Base-by-base conservation (phyloP, 2,329 filamentous ascomycete genomes). In the Cladosporium austrohemisphaericum region DNA sequence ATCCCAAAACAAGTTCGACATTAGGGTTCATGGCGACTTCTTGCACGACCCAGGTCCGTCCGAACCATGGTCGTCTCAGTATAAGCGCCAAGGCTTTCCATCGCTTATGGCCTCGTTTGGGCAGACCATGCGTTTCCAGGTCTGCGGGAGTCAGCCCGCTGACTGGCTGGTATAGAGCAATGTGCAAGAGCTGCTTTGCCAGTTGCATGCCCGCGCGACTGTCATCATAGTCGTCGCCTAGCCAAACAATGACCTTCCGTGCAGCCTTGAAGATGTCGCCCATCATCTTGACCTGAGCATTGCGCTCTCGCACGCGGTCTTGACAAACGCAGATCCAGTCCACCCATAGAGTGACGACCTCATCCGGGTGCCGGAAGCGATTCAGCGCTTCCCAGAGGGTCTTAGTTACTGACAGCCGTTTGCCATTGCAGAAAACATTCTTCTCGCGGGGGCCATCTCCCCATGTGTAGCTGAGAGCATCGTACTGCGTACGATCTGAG, bases 251-350 rank as follows among this genome's bases (percentile, higher is more conserved):
- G 9, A 65, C 62, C 32, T 57, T 57, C 23, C 54, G 44, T 3
- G 62, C 63, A 9, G 52, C 49, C 19, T 51, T 55, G 50, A 63
- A 66, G 45, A 65, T 65, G 3, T 63, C 49, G 9, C 62, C 58
- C 62, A 65, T 65, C 53, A 62, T 54, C 22, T 55, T 47, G 6
- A 65, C 64, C 28, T 65, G 62, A n/a, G 57, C 52, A 38, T 60
- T 62, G 6, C 60, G 55, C 51, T 66, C 63, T 10, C 50, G 52
- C 10, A 56, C 28, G 5, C 58, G 52, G 5, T 60, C 56, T 46
- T 65, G 62, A 41, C 59, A 60, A 31, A 65, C 64, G 29, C 62
- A 65, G 38, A 64, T 57, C 47, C 60, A 60, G 47, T 65, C 63
- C 16, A 65, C 58, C 60, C 62, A 65, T 2, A 65, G 48, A 0